A percentile compares a stretch with the other conserved stretches of the same genome.
phyloP scores from a whole-genome alignment of 2,329 filamentous ascomycete genomes.

The Arthrobotrys megalospora region DNA sequence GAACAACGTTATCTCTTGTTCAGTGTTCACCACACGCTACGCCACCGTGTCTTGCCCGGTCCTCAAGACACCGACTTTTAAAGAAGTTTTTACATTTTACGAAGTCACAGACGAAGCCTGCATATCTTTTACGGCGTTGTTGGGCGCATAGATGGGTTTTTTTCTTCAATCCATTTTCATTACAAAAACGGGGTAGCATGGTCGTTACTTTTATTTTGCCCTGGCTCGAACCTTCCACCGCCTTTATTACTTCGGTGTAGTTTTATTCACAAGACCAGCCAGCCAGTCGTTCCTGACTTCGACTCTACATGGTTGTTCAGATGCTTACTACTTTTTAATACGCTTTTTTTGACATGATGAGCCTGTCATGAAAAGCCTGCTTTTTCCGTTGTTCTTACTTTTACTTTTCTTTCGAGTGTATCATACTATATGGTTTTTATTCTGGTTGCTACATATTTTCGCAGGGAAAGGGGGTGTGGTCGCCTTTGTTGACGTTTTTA shows the following conservation, averaged over 20 bases:
- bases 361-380: background rate
- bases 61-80: background rate
- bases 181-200: constrained; percentile 11
- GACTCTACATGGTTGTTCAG: background rate
- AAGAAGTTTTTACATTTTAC: constrained; percentile 20
- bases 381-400: constrained; percentile 22
- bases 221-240: constrained; percentile 1
- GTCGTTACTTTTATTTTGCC: constrained; percentile 12
- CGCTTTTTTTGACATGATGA: constrained; percentile 17
- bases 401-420: constrained; percentile 7
- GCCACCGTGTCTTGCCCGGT: background rate
- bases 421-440: constrained; percentile 11
- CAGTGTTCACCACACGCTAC: background rate
- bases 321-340: constrained; percentile 29
- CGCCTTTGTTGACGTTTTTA: constrained; percentile 15
- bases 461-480: background rate
- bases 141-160: constrained; percentile 27
- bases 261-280: background rate
- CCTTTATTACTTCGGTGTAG: constrained; percentile 20
- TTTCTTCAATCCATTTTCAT: constrained; percentile 12
- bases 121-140: constrained; percentile 41
- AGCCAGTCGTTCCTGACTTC: background rate
- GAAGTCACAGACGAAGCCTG: constrained; percentile 24
- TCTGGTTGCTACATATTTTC: constrained; percentile 3
- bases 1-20: background rate